Base-by-base conservation (phyloP, 331 rosid species). In the Dryas integrifolia region DNA sequence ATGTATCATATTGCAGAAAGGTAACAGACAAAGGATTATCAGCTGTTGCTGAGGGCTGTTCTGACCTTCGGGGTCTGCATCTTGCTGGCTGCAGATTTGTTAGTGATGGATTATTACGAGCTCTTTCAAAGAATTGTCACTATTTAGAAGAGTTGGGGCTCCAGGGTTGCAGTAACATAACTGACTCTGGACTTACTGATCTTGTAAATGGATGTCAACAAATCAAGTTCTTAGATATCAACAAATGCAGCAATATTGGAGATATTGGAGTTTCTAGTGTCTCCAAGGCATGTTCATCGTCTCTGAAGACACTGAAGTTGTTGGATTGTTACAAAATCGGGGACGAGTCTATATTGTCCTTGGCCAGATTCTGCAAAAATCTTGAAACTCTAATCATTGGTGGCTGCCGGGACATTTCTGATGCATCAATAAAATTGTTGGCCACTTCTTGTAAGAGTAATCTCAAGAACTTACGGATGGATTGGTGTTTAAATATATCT, bases 401-500 rank as follows among this genome's bases (percentile, higher is more conserved):
- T 67, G 96, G 98, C 76, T 91, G 98, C 82, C 88, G 92, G 49
- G 88, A 83, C 72, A 84, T 91, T 65, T 86, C 98, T 39, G 85
- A 87, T 21, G 85, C 84, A 0, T 87, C 96, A 0, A 76, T 94
- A 35, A 87, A 80, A 68, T 80, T 77, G 11, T 79, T 94, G 38
- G 96, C 97, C 62, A 45, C 69, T 64, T 82, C 90, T 50, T 82
- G 94, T 76, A 78, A 80, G 76, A 74, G 30, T 65, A 86, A 76
- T 79, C 97, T 94, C 67, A 89, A 84, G 84, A 85, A 82, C 79
- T 82, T 94, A 56, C 83, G 97, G 77, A 91, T 94, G 98, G 98
- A 91, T 77, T 91, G 97, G 97, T 94, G 98, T 78, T 80, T 80
- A 18, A 94, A 91, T 58, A 61, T 91, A 47, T 79, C 96, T 0